Percentiles rank a stretch among this genome's conserved stretches.
phyloP scores from a whole-genome alignment of 352 stramenopile species.

The Hyaloperonospora brassicae region DNA sequence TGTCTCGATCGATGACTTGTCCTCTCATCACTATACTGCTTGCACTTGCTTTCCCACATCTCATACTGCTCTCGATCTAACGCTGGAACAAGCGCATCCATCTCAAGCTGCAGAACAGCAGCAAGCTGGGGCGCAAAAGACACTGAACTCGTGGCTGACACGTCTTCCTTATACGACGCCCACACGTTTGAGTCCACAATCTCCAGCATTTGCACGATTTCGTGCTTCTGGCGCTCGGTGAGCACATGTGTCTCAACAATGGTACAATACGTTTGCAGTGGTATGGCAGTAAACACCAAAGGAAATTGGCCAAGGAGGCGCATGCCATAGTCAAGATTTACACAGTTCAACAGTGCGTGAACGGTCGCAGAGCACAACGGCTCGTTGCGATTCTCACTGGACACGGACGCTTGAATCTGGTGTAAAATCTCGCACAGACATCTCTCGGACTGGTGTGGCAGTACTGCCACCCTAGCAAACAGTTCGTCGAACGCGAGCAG shows the following conservation, averaged over 20 bases:
- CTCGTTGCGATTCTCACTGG: conserved; percentile 38
- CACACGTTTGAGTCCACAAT: conserved; percentile 77
- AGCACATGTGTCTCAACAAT: conserved; percentile 70
- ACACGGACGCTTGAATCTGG: conserved; percentile 40
- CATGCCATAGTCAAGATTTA: conserved; percentile 51
- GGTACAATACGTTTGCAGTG: conserved; percentile 67
- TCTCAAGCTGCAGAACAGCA: conserved; percentile 62
- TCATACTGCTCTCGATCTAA: conserved; percentile 44
- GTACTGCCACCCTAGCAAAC: conserved; percentile 31
- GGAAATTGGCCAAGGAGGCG: conserved; percentile 49
- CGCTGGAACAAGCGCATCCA: conserved; percentile 28
- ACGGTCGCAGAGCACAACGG: conserved; percentile 52
- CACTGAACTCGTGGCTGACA: conserved; percentile 33
- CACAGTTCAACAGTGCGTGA: conserved; percentile 56
- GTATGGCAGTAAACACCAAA: conserved; percentile 51
- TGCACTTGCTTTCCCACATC: conserved; percentile 46
- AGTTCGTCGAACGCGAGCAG: conserved; percentile 32
- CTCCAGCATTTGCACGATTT: conserved; percentile 68
- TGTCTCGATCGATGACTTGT: conserved; percentile 15
- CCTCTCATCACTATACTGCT: conserved; percentile 39
- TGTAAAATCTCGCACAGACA: conserved; percentile 40
- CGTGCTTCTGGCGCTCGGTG: conserved; percentile 50
- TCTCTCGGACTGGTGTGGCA: conserved; percentile 19
- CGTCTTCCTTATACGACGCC: conserved; percentile 66
- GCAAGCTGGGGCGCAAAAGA: conserved; percentile 64